Conservation (phyloP, 2,329 filamentous ascomycete species). For the Microcyclosporella mali region DNA sequence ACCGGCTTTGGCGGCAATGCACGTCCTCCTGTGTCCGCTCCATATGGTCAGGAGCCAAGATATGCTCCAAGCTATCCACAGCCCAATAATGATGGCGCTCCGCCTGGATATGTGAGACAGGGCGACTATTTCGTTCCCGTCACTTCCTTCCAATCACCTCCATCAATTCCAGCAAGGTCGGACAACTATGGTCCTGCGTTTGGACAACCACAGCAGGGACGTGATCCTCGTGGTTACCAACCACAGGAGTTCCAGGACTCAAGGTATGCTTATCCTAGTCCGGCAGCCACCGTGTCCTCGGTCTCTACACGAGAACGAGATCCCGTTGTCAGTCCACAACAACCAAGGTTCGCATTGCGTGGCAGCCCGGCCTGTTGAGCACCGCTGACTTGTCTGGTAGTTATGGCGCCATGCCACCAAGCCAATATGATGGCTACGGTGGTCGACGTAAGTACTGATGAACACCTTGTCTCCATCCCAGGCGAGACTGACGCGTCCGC, state of each 20-base stretch:
- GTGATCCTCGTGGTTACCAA: constrained; percentile 24
- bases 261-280: constrained; percentile 32
- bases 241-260: constrained; percentile 28
- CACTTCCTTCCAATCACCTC: constrained; percentile 22
- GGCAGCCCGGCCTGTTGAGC: constrained; percentile 3
- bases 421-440: constrained; percentile 27
- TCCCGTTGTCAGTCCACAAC: constrained; percentile 22
- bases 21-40: constrained; percentile 21
- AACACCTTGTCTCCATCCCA: constrained; percentile 4
- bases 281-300: constrained; percentile 29
- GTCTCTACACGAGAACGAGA: constrained; percentile 25
- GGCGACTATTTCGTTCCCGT: constrained; percentile 32
- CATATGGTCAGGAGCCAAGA: constrained; percentile 27
- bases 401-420: constrained; percentile 22
- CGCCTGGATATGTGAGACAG: constrained; percentile 30
- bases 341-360: constrained; percentile 28
- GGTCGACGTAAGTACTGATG: constrained; percentile 30
- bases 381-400: constrained; percentile 26
- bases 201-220: constrained; percentile 18
- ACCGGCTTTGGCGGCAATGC: constrained; percentile 17
- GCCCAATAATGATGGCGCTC: constrained; percentile 24
- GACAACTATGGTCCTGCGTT: constrained; percentile 23
- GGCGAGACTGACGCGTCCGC: constrained; percentile 20
- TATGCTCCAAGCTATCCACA: constrained; percentile 27
- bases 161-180: constrained; percentile 22